phyloP scores from a whole-genome alignment of 345 rosid genomes.

The Bruguiera gymnorhiza region DNA sequence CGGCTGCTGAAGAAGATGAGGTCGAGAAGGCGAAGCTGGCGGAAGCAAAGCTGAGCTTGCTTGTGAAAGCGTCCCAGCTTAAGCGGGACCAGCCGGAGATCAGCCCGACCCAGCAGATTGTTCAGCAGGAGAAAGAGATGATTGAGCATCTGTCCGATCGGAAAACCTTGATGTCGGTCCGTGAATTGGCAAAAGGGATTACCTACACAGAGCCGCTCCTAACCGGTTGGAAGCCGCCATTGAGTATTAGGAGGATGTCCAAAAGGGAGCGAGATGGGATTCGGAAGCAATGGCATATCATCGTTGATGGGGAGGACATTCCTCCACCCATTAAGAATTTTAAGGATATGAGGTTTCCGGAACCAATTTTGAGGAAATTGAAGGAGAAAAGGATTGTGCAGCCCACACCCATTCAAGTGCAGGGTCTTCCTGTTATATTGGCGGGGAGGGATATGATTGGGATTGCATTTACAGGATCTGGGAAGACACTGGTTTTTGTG shows the following conservation, averaged over 20 bases:
- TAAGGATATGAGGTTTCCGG: conserved; percentile 82
- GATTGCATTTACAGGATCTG: conserved; percentile 89
- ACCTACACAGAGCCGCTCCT: conserved; percentile 68
- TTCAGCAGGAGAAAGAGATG: conserved; percentile 93
- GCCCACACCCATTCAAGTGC: conserved; percentile 94
- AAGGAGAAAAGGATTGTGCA: conserved; percentile 87
- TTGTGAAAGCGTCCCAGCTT: conserved; percentile 83
- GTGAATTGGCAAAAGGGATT: conserved; percentile 89
- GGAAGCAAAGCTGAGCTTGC: conserved; percentile 82
- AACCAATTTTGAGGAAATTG: conserved; percentile 56
- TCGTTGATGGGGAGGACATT: conserved; percentile 81
- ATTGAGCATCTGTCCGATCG: conserved; percentile 76
- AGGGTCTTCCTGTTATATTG: conserved; percentile 85
- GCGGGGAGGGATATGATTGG: conserved; percentile 92
- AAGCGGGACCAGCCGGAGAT: conserved; percentile 79
- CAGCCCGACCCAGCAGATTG: conserved; percentile 69
- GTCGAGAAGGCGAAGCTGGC: conserved; percentile 57
- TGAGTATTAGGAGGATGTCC: conserved; percentile 60
- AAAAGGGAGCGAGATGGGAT: conserved; percentile 55
- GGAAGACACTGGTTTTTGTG: conserved; percentile 84
- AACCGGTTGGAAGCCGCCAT: conserved; percentile 90
- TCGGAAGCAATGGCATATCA: conserved; percentile 88
- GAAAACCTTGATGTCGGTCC: conserved; percentile 81
- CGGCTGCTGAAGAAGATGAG: conserved; percentile 62
- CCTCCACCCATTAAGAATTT: conserved; percentile 82